Evolutionary conservation across 2,329 filamentous ascomycete genomes (phyloP), one percentile per base, ranked within the genome.

Genomic region (Cladosporium sp.): DNA sequence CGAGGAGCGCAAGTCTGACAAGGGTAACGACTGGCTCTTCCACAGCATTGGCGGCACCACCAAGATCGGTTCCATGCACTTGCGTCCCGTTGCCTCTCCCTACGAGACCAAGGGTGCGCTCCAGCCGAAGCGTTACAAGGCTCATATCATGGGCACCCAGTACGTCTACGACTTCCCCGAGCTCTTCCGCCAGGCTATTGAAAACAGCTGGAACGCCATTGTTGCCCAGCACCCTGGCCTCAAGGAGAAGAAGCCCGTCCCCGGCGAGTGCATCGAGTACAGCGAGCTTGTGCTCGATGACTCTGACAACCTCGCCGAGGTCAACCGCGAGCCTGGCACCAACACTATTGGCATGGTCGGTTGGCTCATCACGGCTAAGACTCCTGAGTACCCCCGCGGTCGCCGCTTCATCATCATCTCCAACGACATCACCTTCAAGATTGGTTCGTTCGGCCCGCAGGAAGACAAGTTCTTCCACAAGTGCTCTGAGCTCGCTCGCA

Each of bases 151-250:
- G 91, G 93, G 93, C 58, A 99, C 93, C 22, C 93, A 99, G 73
- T 99, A 96, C 69, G 93, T 97, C 49, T 99, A 99, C 70, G 93
- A 99, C 73, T 99, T 99, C 86, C 93, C 93, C 24, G 93, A 99
- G 79, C 84, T 99, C 43, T 99, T 99, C 87, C 84, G 93, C 66
- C 93, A 97, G 73, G 90, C 93, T 39, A 89, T 96, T 67, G 90
- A 96, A 76, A 96, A 96, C 79, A 88, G 83, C 73, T 99, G 93
- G 93, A 74, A 77, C 65, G 85, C 85, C 69, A 83, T 84, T 51
- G 79, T 88, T 57, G 83, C 84, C 68, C 84, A 85, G 68, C 84
- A 92, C 63, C 79, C 89, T 9, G 76, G 79, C 17, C 75, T 96
- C 54, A 82, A 83, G 43, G 83, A 89, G 37, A 89, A 89, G 76